These are phyloP conservation scores for Dictyostelium intermedium DNA, from an alignment of 78 protist species.

Conservation along the genomic window DNA sequence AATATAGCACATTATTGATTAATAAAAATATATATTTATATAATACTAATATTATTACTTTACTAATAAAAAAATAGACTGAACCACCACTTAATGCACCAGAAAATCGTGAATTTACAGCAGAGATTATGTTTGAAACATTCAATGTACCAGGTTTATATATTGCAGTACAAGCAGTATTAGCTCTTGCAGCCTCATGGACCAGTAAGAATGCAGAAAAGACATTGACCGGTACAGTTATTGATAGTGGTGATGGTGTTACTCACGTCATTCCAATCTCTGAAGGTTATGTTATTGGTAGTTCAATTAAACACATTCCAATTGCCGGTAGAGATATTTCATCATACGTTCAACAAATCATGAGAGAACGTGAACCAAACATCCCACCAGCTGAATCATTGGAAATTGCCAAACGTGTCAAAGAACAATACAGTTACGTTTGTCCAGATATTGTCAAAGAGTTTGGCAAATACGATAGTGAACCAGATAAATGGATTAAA, in stretches of 20 bases:
- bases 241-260: conserved; percentile 99
- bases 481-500: conserved; percentile 92
- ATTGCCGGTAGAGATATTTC: conserved; percentile 99
- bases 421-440: conserved; percentile 96
- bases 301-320: conserved; percentile 97
- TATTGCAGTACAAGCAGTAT: conserved; percentile 99
- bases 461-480: conserved; percentile 94
- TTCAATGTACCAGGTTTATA: conserved; percentile 98
- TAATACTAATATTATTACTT: no score
- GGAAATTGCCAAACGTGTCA: conserved; percentile 94
- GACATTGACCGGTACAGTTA: conserved; percentile 97
- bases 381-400: conserved; percentile 96
- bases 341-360: conserved; percentile 94
- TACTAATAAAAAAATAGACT: conserved; percentile 90
- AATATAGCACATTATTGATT: no score
- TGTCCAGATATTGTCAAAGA: conserved; percentile 97
- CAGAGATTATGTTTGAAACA: conserved; percentile 99
- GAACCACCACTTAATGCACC: conserved; percentile 99
- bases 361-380: conserved; percentile 96
- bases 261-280: conserved; percentile 99
- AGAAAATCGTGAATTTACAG: conserved; percentile 99
- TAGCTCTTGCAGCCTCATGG: conserved; percentile 98
- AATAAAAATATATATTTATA: no score
- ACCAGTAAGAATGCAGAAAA: conserved; percentile 74
- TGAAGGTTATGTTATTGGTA: conserved; percentile 98